Conservation (phyloP, 495 filamentous ascomycete species). For the Aspergillus sparsus region DNA sequence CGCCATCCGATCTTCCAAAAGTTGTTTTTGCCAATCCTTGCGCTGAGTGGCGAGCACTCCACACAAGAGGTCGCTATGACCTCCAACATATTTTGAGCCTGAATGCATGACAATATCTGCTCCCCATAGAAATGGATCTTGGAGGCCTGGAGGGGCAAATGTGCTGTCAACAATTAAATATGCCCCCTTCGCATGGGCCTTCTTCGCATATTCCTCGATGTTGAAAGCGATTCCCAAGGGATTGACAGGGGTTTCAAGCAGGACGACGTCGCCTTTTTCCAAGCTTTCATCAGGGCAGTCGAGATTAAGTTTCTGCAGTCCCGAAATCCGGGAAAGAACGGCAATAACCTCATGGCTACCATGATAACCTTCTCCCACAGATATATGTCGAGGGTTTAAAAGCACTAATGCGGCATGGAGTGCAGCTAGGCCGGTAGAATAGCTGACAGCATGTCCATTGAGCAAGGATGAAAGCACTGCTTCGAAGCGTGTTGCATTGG, state of each 20-base stretch:
- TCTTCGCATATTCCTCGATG: constrained; percentile 61
- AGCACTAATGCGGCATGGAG: constrained; percentile 75
- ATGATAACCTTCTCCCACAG: constrained; percentile 78
- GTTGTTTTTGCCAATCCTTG: constrained; percentile 49
- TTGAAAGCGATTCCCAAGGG: constrained; percentile 71
- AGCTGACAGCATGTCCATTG: constrained; percentile 63
- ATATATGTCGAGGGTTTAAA: constrained; percentile 69
- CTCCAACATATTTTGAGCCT: constrained; percentile 88
- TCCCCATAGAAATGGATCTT: constrained; percentile 73
- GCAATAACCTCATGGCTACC: constrained; percentile 76
- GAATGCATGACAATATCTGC: constrained; percentile 81
- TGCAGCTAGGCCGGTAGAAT: constrained; percentile 76
- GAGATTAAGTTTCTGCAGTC: constrained; percentile 59
- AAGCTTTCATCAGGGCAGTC: constrained; percentile 54
- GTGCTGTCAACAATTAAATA: constrained; percentile 77
- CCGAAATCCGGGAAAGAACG: constrained; percentile 64
- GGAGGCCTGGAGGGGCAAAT: constrained; percentile 78
- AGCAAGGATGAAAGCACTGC: constrained; percentile 67
- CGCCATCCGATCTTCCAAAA: constrained; percentile 62
- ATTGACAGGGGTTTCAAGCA: constrained; percentile 84
- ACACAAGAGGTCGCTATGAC: constrained; percentile 82
- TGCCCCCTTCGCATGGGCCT: constrained; percentile 66
- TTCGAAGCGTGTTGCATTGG: constrained; percentile 76
- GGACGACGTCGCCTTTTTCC: constrained; percentile 70
- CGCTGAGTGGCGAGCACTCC: constrained; percentile 66